Percentiles rank a stretch among this genome's conserved stretches.
Conservation (phyloP, 2,329 filamentous ascomycete genomes). For the Capronia coronata region DNA sequence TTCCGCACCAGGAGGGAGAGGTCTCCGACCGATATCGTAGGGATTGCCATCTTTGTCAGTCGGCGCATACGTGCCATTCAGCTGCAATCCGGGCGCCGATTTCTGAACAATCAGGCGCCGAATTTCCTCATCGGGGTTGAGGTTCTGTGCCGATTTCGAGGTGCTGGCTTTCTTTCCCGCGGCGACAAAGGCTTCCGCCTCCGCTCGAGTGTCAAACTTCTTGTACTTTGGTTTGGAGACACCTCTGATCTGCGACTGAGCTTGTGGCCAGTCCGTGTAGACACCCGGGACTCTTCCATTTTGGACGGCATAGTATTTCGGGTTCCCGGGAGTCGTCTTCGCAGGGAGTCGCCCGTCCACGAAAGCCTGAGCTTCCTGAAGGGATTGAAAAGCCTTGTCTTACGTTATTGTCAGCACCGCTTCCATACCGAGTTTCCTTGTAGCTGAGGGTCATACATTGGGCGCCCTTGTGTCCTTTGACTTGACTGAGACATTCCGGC, state of each 20-base stretch:
- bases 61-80: constrained; percentile 33
- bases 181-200: constrained; percentile 72
- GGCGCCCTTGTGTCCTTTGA: constrained; percentile 59
- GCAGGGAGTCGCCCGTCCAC: constrained; percentile 53
- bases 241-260: constrained; percentile 65
- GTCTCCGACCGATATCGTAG: constrained; percentile 49
- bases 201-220: constrained; percentile 59
- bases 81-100: constrained; percentile 35
- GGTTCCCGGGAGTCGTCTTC: constrained; percentile 34
- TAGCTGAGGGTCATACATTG: constrained; percentile 49
- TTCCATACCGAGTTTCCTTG: not conserved
- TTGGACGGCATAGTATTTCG: constrained; percentile 55
- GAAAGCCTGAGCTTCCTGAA: constrained; percentile 72
- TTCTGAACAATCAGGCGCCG: constrained; percentile 27
- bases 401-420: constrained; percentile 5
- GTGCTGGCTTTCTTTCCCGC: constrained; percentile 31
- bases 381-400: constrained; percentile 74
- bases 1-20: constrained; percentile 50
- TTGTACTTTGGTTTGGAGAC: constrained; percentile 64
- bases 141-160: constrained; percentile 5
- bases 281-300: constrained; percentile 54
- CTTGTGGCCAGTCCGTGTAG: constrained; percentile 62
- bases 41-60: constrained; percentile 41
- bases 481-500: constrained; percentile 56
- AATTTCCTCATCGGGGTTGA: constrained; percentile 26